phyloP scores from a whole-genome alignment of 1,284 basidiomycete species.

The Apiotrichum mycotoxinovorans region DNA sequence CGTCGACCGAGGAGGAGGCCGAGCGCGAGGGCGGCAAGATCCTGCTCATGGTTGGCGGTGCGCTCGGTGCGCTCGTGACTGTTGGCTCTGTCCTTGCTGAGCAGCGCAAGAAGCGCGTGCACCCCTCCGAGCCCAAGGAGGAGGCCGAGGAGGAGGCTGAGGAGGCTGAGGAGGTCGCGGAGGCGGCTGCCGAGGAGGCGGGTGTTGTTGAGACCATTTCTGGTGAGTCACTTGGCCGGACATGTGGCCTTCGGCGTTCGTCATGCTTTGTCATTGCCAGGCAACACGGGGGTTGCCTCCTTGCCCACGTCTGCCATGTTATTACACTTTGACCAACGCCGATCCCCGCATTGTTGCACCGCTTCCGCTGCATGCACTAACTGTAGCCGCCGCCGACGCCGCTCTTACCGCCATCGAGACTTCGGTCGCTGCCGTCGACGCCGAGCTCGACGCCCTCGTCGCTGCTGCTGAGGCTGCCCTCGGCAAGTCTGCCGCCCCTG shows the following conservation, averaged over 20 bases:
- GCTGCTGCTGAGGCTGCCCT: slow-evolving; percentile 15
- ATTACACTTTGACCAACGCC: too few relatives aligned
- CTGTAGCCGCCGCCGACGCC: neutral
- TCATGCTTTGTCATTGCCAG: neutral
- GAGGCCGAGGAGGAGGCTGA: slow-evolving; percentile 7
- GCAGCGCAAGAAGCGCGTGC: slow-evolving; percentile 2
- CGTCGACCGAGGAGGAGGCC: neutral
- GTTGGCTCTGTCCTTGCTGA: neutral
- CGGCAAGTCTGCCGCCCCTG: neutral
- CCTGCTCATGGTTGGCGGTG: slow-evolving; percentile 2
- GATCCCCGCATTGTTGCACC: too few relatives aligned
- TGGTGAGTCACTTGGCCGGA: neutral
- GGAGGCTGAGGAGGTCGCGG: neutral
- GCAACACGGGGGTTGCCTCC: too few relatives aligned
- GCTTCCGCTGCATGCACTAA: too few relatives aligned
- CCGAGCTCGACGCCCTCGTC: slow-evolving; percentile 7
- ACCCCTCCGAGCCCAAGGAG: neutral
- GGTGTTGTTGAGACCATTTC: neutral
- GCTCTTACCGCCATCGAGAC: neutral
- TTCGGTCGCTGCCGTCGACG: slow-evolving; percentile 6
- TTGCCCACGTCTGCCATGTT: too few relatives aligned
- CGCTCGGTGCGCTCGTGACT: slow-evolving; percentile 4
- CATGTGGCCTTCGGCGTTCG: neutral
- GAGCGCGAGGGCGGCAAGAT: neutral
- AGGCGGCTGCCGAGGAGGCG: neutral